Base-by-base conservation (phyloP, 768 basidiomycete species). In the Rhodocollybia butyracea region DNA sequence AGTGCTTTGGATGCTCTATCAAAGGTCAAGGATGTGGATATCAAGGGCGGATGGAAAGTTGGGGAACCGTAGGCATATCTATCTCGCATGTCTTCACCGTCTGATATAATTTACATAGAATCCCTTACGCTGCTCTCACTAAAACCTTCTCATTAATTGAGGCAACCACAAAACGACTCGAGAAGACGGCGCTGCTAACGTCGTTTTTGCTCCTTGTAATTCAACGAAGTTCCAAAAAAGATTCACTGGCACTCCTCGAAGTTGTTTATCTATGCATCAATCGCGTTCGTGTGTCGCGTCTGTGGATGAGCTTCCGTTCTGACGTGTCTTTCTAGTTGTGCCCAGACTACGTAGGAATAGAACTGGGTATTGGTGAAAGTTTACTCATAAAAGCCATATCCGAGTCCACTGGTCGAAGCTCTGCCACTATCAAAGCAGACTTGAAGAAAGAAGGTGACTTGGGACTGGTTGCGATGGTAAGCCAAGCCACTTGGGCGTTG, bases 221-320 rank as follows among this genome's bases (percentile, higher is more conserved):
- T 53, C 87, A 88, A 66, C 77, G 93, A 46, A 90, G 94, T 58
- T 86, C 85, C 15, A 77, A 85, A 51, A 86, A 81, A 34, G 90
- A 94, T 57, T 76, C 77, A 4, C 78, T 84, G 22, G 85, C 89
- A 6, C 79, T 99, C 30, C 79, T 98, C 5, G 91, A 94, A 64
- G 84, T 86, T 1, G 88, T 99, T 2, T 99, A 99, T 65, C 79
- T 99, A 1, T 98, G 97, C 67, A 98, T 98, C 66, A 99, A 99
- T 66, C 78, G 94, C 57, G 94, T 98, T 67, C 51, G 85, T 70
- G 13, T n/a, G 34, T 40, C 22, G 15, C 47, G 12, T 43, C 46
- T 29, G 12, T 34, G 43, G 45, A 53, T 59, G 27, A 46, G 42
- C 53, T 32, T 17, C 43, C n/a, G 8, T 27, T 30, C 7, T 45